Percentiles rank a stretch among this genome's conserved stretches.
phyloP scores from a whole-genome alignment of 805 yeast species.

The Candida tibetensis region DNA sequence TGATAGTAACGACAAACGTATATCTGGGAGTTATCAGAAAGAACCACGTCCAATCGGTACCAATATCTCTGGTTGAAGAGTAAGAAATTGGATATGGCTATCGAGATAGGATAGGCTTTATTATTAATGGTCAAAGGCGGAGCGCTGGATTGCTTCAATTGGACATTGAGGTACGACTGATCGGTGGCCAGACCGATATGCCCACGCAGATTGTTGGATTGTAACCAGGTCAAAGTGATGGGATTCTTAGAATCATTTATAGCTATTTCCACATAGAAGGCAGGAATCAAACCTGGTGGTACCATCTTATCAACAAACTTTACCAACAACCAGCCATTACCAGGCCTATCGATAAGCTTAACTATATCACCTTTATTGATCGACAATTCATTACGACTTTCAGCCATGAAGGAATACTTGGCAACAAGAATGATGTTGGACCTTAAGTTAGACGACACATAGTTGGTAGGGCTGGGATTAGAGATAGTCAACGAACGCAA shows the following conservation, averaged over 20 bases:
- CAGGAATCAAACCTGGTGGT: slow-evolving; percentile 51
- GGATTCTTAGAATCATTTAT: slow-evolving; percentile 39
- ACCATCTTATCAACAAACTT: slow-evolving; percentile 49
- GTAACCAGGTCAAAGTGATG: slow-evolving; percentile 37
- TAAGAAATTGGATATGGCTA: slow-evolving; percentile 39
- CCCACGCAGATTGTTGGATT: slow-evolving; percentile 7
- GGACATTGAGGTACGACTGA: slow-evolving; percentile 25
- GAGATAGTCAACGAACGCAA: slow-evolving; percentile 16
- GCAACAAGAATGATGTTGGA: slow-evolving; percentile 44
- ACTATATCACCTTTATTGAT: slow-evolving; percentile 51
- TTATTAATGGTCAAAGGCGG: slow-evolving; percentile 28
- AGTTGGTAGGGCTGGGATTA: slow-evolving; percentile 15
- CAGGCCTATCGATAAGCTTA: slow-evolving; percentile 45
- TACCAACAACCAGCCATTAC: slow-evolving; percentile 56
- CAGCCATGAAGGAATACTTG: slow-evolving; percentile 45
- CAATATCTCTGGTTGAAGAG: slow-evolving; percentile 45
- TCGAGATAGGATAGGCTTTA: slow-evolving; percentile 30
- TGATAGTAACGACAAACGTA: slow-evolving; percentile 49
- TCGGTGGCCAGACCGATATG: slow-evolving; percentile 13
- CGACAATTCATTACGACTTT: slow-evolving; percentile 42
- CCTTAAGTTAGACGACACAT: slow-evolving; percentile 14
- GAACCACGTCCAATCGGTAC: slow-evolving; percentile 46
- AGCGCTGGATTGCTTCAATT: slow-evolving; percentile 22
- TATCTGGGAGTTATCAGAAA: slow-evolving; percentile 33
- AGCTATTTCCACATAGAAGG: slow-evolving; percentile 47